Evolutionary conservation across 1,284 basidiomycete genomes (phyloP).

Genomic region (Sanghuangporus weigelae): DNA sequence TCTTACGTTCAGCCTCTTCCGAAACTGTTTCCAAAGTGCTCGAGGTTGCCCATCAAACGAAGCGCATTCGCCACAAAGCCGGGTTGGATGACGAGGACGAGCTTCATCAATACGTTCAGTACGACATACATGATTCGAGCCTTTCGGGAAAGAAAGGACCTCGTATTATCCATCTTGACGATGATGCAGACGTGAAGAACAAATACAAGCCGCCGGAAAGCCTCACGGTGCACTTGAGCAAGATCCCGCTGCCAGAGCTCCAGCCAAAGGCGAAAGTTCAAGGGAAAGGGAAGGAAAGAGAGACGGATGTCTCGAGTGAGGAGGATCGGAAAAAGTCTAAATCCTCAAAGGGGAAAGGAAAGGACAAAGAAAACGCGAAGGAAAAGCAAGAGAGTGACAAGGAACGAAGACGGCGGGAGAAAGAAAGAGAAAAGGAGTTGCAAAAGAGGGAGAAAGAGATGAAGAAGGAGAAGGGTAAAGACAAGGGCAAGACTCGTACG

Average conservation of each 20-base stretch:
- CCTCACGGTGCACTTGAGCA: constrained; percentile 69
- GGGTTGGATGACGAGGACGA: constrained; percentile 53
- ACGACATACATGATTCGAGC: constrained; percentile 42
- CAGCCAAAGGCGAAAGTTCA: constrained; percentile 37
- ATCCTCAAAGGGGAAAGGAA: constrained; percentile 3
- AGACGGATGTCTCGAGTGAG: not conserved
- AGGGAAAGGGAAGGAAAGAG: constrained; percentile 7
- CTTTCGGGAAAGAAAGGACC: constrained; percentile 45
- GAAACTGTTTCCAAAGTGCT: constrained; percentile 72
- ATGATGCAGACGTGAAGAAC: constrained; percentile 34
- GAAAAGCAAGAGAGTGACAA: constrained; percentile 13
- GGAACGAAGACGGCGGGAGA: constrained; percentile 16
- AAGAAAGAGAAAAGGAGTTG: constrained; percentile 20
- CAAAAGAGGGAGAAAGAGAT: constrained; percentile 21
- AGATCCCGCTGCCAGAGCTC: constrained; percentile 79
- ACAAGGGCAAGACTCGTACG: constrained; percentile 4
- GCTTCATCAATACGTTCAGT: constrained; percentile 73
- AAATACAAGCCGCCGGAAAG: constrained; percentile 63
- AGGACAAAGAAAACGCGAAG: not conserved
- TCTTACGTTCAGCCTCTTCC: constrained; percentile 58
- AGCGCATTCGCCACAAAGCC: constrained; percentile 66
- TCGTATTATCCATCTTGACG: constrained; percentile 61
- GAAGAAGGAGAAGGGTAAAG: not conserved
- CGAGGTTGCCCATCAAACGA: constrained; percentile 73
- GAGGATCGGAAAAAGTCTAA: constrained; percentile 11